Evolutionary conservation across 306 rosid genomes (phyloP).

Genomic region (Trichosanthes cucumerina): DNA sequence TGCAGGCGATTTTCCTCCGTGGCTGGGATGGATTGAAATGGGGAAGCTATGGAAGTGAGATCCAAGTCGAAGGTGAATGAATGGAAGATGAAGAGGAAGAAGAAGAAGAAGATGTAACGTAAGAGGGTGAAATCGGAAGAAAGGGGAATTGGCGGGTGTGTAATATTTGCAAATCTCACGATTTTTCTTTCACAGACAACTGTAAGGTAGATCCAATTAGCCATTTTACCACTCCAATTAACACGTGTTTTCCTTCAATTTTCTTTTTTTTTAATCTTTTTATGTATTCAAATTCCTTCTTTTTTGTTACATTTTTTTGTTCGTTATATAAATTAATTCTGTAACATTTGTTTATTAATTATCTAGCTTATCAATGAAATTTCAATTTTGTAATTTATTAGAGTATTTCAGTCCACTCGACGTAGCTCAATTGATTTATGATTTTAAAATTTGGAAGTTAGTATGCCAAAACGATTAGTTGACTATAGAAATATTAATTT

Average conservation of each 20-base stretch:
- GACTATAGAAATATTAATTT: no score
- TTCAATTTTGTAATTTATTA: no score
- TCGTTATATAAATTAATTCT: no score
- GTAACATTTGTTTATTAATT: no score
- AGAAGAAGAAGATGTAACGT: slow-evolving; percentile 2
- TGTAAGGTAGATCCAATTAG: neutral
- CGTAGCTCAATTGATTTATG: no score
- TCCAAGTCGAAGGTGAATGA: neutral
- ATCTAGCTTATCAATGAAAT: no score
- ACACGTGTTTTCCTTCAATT: neutral
- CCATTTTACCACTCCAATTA: neutral
- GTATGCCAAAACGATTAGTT: no score
- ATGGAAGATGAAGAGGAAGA: neutral
- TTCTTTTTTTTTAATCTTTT: neutral
- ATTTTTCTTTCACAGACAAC: neutral
- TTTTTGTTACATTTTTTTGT: neutral
- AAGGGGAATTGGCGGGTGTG: slow-evolving; percentile 9
- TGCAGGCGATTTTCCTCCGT: neutral
- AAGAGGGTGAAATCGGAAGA: neutral
- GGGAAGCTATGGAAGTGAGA: neutral
- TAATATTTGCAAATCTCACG: neutral
- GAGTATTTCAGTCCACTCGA: no score
- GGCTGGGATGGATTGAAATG: neutral
- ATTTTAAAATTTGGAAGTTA: no score
- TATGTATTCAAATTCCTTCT: neutral